Evolutionary conservation across 164 flowering plant species (phyloP).

Genomic region (Aristolochia fimbriata): DNA sequence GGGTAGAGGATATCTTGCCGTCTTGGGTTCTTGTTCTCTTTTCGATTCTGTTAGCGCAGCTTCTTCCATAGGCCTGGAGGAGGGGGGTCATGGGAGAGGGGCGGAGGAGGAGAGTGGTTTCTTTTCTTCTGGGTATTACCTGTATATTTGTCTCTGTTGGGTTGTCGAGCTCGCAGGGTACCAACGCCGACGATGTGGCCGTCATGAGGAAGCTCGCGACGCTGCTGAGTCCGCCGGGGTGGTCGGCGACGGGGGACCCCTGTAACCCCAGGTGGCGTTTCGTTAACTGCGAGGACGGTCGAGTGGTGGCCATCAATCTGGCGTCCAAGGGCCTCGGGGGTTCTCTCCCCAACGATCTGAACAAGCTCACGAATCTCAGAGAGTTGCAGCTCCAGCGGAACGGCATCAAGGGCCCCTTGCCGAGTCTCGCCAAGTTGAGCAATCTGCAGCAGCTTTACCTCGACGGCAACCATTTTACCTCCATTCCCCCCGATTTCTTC

Average conservation of each 20-base stretch:
- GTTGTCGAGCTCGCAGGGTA: too few relatives aligned
- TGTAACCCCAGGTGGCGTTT: conserved; percentile 25
- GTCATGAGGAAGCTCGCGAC: conserved; percentile 17
- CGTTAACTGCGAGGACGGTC: conserved; percentile 16
- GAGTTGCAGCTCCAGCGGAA: conserved; percentile 21
- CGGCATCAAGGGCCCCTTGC: conserved; percentile 19
- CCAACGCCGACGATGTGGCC: conserved; percentile 22
- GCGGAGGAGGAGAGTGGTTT: too few relatives aligned
- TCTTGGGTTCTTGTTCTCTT: too few relatives aligned
- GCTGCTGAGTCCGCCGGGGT: conserved; percentile 16
- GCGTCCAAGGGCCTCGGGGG: conserved; percentile 19
- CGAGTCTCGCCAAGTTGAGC: conserved; percentile 17
- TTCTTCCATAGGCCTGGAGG: too few relatives aligned
- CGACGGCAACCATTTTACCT: conserved; percentile 23
- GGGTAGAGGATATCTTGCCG: too few relatives aligned
- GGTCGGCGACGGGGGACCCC: conserved; percentile 16
- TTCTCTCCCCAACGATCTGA: conserved; percentile 21
- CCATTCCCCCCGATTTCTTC: conserved; percentile 14
- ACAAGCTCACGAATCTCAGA: conserved; percentile 20
- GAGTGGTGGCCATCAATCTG: conserved; percentile 22
- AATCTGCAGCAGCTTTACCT: conserved; percentile 16
- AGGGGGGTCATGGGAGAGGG: too few relatives aligned
- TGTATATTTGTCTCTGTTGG: too few relatives aligned
- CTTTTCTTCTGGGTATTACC: too few relatives aligned
- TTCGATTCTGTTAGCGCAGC: too few relatives aligned